phyloP scores from a whole-genome alignment of 2,329 filamentous ascomycete species.

The Monilinia aucupariae region DNA sequence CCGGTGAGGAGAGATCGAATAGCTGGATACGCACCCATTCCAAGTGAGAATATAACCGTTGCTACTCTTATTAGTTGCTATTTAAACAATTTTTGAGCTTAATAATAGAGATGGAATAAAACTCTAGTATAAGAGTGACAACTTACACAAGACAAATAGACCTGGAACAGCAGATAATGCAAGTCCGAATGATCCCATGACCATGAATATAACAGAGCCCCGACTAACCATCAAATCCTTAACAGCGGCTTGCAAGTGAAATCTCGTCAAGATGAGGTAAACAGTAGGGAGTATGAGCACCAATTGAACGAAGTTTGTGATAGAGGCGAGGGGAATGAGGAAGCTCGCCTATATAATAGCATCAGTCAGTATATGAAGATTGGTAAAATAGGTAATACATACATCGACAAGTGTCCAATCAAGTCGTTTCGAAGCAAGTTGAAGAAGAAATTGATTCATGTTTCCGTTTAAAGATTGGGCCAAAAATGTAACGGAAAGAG shows the following conservation, averaged over 20 bases:
- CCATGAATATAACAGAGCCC: constrained; percentile 24
- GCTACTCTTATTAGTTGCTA: constrained; percentile 27
- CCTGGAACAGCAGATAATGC: constrained; percentile 13
- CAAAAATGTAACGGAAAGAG: constrained; percentile 17
- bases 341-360: constrained; percentile 18
- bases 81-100: not conserved
- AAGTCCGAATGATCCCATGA: constrained; percentile 15
- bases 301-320: constrained; percentile 20
- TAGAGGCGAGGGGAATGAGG: constrained; percentile 20
- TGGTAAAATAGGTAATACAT: not conserved
- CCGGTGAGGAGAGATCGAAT: constrained; percentile 48
- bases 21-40: constrained; percentile 41
- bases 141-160: constrained; percentile 18
- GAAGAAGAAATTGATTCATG: constrained; percentile 40
- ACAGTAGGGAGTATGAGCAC: constrained; percentile 20
- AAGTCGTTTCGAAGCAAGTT: constrained; percentile 44
- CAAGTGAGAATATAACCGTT: constrained; percentile 43
- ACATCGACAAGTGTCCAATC: constrained; percentile 44
- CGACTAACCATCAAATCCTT: constrained; percentile 31
- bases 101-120: too few relatives aligned
- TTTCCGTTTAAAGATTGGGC: constrained; percentile 8
- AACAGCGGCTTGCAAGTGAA: constrained; percentile 7
- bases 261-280: constrained; percentile 15
- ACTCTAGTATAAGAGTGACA: not conserved
- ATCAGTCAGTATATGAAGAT: constrained; percentile 5